These are phyloP conservation scores for Ophiocordyceps australis DNA, from an alignment of 2,329 filamentous ascomycete genomes.

Conservation along the genomic window DNA sequence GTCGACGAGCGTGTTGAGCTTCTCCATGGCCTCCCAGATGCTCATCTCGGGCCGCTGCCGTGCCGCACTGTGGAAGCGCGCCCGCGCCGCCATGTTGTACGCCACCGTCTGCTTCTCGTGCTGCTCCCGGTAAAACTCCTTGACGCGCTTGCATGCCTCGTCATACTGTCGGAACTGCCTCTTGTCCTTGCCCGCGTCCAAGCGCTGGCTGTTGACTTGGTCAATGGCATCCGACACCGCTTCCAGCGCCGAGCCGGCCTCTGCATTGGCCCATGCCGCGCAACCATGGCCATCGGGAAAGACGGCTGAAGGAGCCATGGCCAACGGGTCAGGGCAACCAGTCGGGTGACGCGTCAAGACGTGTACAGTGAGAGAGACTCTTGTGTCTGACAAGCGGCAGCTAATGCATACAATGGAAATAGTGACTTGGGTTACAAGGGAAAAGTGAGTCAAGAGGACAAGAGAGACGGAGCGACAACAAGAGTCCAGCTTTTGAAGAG, in stretches of 20 bases:
- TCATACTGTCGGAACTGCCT: slow-evolving; percentile 68
- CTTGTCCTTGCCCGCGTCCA: slow-evolving; percentile 64
- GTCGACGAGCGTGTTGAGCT: slow-evolving; percentile 78
- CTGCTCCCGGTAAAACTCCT: slow-evolving; percentile 66
- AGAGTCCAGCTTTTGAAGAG: too few relatives aligned
- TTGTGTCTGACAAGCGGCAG: too few relatives aligned
- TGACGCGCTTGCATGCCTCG: slow-evolving; percentile 66
- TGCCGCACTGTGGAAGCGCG: slow-evolving; percentile 33
- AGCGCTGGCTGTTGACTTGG: slow-evolving; percentile 40
- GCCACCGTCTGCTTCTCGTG: slow-evolving; percentile 58
- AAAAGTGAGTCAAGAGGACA: too few relatives aligned
- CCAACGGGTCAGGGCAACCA: not conserved
- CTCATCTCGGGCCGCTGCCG: slow-evolving; percentile 54
- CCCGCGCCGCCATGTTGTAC: slow-evolving; percentile 70
- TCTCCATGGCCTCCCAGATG: slow-evolving; percentile 84
- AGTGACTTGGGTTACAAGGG: too few relatives aligned
- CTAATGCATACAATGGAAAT: too few relatives aligned
- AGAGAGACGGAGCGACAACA: too few relatives aligned
- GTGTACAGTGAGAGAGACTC: too few relatives aligned
- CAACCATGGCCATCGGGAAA: slow-evolving; percentile 4
- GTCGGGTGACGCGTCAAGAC: too few relatives aligned
- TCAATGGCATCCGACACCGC: slow-evolving; percentile 28
- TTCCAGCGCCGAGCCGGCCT: slow-evolving; percentile 21
- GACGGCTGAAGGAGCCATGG: slow-evolving; percentile 11
- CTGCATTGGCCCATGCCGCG: slow-evolving; percentile 3